Conservation (phyloP, 805 yeast genomes). For the Candida pseudofarinosa region DNA sequence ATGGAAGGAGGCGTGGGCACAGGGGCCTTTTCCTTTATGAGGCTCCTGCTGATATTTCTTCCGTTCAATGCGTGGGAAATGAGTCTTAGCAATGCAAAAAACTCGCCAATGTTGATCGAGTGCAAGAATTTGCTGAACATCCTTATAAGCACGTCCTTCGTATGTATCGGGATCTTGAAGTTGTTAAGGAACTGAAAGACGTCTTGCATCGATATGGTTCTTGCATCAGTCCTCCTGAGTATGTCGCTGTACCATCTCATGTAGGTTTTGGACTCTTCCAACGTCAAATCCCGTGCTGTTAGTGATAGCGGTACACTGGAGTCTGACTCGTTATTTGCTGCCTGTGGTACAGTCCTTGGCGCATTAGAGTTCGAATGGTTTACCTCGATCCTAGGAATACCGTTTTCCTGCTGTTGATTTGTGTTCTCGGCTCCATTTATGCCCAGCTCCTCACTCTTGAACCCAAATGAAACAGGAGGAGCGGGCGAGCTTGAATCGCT, state of each 20-base stretch:
- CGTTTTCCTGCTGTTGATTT: neutral
- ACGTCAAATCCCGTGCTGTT: constrained; percentile 63
- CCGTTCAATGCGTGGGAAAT: constrained; percentile 67
- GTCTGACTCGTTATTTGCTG: constrained; percentile 24
- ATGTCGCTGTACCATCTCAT: constrained; percentile 92
- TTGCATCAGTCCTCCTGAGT: constrained; percentile 62
- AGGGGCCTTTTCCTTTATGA: constrained; percentile 54
- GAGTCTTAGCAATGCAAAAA: constrained; percentile 80
- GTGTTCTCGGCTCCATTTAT: neutral
- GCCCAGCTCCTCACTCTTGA: constrained; percentile 1
- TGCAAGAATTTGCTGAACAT: constrained; percentile 50
- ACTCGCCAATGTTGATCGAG: constrained; percentile 80
- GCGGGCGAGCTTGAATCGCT: constrained; percentile 11
- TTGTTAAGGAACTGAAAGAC: constrained; percentile 75
- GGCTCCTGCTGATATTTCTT: constrained; percentile 46
- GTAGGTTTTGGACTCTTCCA: constrained; percentile 78
- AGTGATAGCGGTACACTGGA: constrained; percentile 56
- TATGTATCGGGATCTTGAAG: constrained; percentile 56
- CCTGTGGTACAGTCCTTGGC: neutral
- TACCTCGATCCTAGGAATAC: neutral
- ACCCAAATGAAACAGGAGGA: constrained; percentile 12
- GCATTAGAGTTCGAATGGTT: constrained; percentile 1
- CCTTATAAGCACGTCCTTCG: constrained; percentile 47
- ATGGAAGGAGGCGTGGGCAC: constrained; percentile 81
- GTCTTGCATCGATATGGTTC: constrained; percentile 67